Percentiles rank a stretch among this genome's conserved stretches.
Evolutionary conservation across 768 basidiomycete genomes (phyloP).

Genomic region (Auriscalpium orientale): DNA sequence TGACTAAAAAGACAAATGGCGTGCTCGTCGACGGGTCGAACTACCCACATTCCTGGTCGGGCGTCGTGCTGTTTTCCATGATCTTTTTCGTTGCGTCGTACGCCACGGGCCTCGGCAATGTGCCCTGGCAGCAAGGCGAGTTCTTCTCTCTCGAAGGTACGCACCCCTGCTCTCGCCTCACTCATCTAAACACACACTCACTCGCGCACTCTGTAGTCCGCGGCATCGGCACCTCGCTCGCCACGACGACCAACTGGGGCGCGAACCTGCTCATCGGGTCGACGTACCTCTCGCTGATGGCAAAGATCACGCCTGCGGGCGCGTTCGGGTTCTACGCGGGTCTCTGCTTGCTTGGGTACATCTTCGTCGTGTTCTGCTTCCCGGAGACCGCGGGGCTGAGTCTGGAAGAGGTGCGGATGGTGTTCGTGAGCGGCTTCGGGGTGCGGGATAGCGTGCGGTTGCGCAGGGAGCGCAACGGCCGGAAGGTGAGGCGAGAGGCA

Average conservation of each 20-base stretch:
- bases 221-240: constrained; percentile 68
- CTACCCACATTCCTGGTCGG: constrained; percentile 57
- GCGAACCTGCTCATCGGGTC: constrained; percentile 70
- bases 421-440: constrained; percentile 61
- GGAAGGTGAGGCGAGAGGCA: neutral
- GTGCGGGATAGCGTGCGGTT: constrained; percentile 48
- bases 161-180: constrained; percentile 1
- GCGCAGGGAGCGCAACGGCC: constrained; percentile 34
- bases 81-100: constrained; percentile 78
- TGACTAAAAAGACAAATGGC: constrained; percentile 56
- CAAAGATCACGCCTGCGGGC: constrained; percentile 61
- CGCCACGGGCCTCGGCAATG: constrained; percentile 70
- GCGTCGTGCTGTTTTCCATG: constrained; percentile 71
- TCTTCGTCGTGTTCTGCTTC: constrained; percentile 66
- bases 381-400: constrained; percentile 75
- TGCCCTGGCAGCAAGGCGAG: constrained; percentile 86
- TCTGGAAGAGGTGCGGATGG: constrained; percentile 56
- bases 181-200: neutral
- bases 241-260: constrained; percentile 74
- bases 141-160: constrained; percentile 69
- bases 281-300: constrained; percentile 77
- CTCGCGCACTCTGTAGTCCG: constrained; percentile 36
- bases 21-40: constrained; percentile 49
- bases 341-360: constrained; percentile 58
- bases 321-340: constrained; percentile 76